phyloP scores from a whole-genome alignment of 768 basidiomycete genomes.

The Lanmaoa pseudosensibilis region DNA sequence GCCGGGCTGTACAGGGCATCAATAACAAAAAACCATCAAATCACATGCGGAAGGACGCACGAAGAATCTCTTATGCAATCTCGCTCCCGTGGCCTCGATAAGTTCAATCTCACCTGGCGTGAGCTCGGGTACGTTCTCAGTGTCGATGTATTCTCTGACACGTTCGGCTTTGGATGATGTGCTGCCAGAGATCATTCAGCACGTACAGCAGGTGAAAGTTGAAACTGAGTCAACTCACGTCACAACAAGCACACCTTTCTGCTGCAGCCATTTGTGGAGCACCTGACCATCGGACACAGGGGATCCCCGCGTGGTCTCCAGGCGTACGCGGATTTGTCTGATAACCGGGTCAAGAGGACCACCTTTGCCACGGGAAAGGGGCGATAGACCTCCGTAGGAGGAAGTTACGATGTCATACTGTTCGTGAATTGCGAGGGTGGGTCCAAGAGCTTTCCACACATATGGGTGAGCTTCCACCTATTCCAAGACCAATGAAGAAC shows the following conservation, averaged over 20 bases:
- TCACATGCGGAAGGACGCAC: conserved; percentile 18
- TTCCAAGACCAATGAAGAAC: not conserved
- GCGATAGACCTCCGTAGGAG: conserved; percentile 42
- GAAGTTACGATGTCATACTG: conserved; percentile 39
- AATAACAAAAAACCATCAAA: not conserved
- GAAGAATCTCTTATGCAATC: conserved; percentile 25
- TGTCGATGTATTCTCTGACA: conserved; percentile 36
- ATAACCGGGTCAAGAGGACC: conserved; percentile 43
- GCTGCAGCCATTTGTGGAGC: conserved; percentile 30
- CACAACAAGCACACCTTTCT: conserved; percentile 32
- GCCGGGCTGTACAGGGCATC: conserved; percentile 8
- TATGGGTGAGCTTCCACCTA: conserved; percentile 58
- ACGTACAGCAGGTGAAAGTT: not conserved
- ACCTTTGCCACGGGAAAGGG: conserved; percentile 36
- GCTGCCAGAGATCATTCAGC: conserved; percentile 17
- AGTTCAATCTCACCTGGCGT: conserved; percentile 25
- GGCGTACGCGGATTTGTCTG: conserved; percentile 31
- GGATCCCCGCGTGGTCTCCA: conserved; percentile 25
- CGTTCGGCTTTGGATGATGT: conserved; percentile 35
- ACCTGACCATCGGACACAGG: conserved; percentile 32
- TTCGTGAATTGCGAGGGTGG: conserved; percentile 36
- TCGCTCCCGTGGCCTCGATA: conserved; percentile 28
- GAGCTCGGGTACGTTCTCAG: conserved; percentile 29
- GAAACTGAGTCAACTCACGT: conserved; percentile 22
- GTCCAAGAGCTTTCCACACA: conserved; percentile 42